Evolutionary conservation across 768 basidiomycete genomes (phyloP).

Genomic region (Gymnopilus dilepis): DNA sequence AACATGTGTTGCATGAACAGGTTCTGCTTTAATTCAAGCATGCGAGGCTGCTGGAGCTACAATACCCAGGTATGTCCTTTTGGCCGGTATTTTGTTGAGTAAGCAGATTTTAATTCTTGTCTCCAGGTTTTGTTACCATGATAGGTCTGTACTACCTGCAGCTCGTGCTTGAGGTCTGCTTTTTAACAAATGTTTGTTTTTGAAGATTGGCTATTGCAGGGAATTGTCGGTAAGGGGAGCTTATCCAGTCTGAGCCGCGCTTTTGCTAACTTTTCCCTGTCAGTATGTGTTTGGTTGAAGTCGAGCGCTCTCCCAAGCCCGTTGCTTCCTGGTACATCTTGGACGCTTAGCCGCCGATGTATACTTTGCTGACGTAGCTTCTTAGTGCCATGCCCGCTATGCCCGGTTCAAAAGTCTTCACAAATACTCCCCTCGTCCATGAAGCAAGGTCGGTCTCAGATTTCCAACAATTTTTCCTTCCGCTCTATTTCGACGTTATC

Average conservation of each 20-base stretch:
- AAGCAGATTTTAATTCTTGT: constrained; percentile 24
- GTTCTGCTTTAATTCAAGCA: constrained; percentile 95
- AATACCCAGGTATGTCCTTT: constrained; percentile 70
- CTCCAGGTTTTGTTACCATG: constrained; percentile 83
- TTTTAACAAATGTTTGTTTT: constrained; percentile 8
- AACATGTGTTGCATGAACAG: constrained; percentile 41
- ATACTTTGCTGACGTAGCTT: constrained; percentile 3
- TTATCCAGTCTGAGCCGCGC: neutral
- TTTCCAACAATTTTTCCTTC: neutral
- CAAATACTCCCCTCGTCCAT: constrained; percentile 89
- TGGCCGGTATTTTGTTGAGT: constrained; percentile 6
- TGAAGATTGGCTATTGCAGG: constrained; percentile 92
- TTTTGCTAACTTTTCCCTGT: constrained; percentile 5
- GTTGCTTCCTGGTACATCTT: constrained; percentile 82
- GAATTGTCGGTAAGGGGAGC: constrained; percentile 83
- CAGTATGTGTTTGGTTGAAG: constrained; percentile 99
- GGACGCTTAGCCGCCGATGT: constrained; percentile 1
- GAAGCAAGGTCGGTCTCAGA: constrained; percentile 67
- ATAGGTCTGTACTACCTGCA: constrained; percentile 54
- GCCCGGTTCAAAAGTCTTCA: constrained; percentile 91
- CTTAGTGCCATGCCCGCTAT: constrained; percentile 95
- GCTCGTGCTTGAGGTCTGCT: neutral
- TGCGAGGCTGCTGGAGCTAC: constrained; percentile 88
- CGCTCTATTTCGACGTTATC: neutral
- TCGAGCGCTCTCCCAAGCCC: constrained; percentile 93